A percentile compares a stretch with the other conserved stretches of the same genome.
phyloP scores from a whole-genome alignment of 148 eudicot genomes.

The Chenopodium formosanum region DNA sequence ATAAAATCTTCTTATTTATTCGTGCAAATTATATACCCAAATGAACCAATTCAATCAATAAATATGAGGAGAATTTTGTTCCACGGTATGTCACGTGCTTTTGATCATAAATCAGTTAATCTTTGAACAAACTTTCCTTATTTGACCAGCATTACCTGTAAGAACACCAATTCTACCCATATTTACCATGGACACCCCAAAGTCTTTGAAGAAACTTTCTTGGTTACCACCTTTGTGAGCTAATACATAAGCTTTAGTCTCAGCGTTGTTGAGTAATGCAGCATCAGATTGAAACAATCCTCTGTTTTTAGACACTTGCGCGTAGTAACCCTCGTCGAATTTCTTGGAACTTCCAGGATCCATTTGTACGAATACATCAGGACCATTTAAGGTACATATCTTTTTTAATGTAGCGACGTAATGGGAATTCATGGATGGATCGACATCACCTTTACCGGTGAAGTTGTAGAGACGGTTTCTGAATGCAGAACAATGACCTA shows the following conservation, averaged over 20 bases:
- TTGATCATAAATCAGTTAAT: conserved; percentile 14
- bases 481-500: conserved; percentile 39
- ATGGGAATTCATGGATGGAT: conserved; percentile 40
- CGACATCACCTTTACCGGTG: conserved; percentile 50
- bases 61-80: background rate
- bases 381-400: conserved; percentile 29
- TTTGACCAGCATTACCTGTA: conserved; percentile 35
- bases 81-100: background rate
- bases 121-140: conserved; percentile 32
- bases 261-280: conserved; percentile 38
- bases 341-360: conserved; percentile 41
- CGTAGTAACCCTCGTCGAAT: conserved; percentile 41
- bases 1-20: no score
- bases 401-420: conserved; percentile 38
- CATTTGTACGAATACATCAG: conserved; percentile 42
- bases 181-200: conserved; percentile 33
- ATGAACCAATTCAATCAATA: no score
- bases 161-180: conserved; percentile 41
- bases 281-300: conserved; percentile 62
- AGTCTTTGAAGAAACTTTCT: conserved; percentile 35
- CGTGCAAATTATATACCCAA: no score
- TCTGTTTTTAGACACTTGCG: conserved; percentile 19
- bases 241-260: conserved; percentile 29
- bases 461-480: conserved; percentile 51
- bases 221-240: conserved; percentile 20